Evolutionary conservation across 768 basidiomycete genomes (phyloP).

Genomic region (Hericium alpestre): DNA sequence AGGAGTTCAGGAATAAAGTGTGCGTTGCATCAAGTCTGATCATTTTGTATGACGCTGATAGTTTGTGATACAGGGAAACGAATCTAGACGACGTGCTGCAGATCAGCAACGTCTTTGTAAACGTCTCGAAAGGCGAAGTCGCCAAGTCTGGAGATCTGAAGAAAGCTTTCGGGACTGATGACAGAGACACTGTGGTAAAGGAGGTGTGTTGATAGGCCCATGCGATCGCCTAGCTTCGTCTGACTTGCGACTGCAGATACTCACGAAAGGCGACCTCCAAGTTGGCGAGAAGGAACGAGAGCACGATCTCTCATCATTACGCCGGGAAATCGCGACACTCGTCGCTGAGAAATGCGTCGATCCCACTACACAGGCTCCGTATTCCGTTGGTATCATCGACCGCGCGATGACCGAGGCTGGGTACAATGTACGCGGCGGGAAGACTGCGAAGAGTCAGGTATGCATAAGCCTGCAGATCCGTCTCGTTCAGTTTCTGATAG

Average conservation of each 20-base stretch:
- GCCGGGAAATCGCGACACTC: slow-evolving; percentile 84
- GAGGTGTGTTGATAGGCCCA: slow-evolving; percentile 41
- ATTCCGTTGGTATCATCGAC: slow-evolving; percentile 92
- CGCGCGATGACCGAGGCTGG: slow-evolving; percentile 96
- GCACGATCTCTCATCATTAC: slow-evolving; percentile 73
- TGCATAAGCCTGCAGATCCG: background rate
- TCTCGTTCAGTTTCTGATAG: background rate
- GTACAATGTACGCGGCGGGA: slow-evolving; percentile 79
- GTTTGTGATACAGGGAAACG: slow-evolving; percentile 52
- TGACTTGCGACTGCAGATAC: slow-evolving; percentile 44
- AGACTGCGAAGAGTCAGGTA: slow-evolving; percentile 92
- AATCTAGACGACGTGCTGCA: slow-evolving; percentile 93
- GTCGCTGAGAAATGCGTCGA: slow-evolving; percentile 96
- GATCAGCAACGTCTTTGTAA: slow-evolving; percentile 90
- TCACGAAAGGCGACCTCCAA: slow-evolving; percentile 94
- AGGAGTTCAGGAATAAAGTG: slow-evolving; percentile 91
- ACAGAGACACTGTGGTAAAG: slow-evolving; percentile 61
- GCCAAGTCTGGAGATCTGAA: slow-evolving; percentile 83
- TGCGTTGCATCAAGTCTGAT: slow-evolving; percentile 28
- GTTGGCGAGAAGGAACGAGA: slow-evolving; percentile 93
- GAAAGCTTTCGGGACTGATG: slow-evolving; percentile 80
- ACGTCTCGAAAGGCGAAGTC: slow-evolving; percentile 93
- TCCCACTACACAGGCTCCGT: slow-evolving; percentile 78
- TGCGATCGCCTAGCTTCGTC: background rate
- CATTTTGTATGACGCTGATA: background rate